Base-by-base conservation (phyloP, 345 rosid genomes). In the Barbarea vulgaris region DNA sequence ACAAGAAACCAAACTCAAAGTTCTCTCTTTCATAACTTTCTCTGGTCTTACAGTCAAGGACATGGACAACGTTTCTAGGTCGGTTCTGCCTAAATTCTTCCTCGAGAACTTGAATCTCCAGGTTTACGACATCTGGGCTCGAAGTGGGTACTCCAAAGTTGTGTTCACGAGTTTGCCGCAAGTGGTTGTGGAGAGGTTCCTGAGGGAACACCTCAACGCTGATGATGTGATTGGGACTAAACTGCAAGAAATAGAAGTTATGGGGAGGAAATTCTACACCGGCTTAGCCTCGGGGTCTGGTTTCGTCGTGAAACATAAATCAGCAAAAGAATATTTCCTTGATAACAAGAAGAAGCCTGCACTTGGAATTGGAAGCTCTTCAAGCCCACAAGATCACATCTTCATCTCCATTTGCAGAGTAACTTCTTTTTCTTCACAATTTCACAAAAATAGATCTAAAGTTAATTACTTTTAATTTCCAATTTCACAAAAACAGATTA, bases 21-120 rank as follows among this genome's bases (percentile, higher is more conserved):
- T 82, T 34, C 83, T 92, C 87, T 83, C 87, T 46, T 90, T 95
- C 48, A 78, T 95, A 9, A 79, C 97, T 46, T 92, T 95, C 70
- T 89, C 83, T 74, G 93, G 97, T 83, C 85, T 95, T 54, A 87
- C 74, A 56, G 68, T 56, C 21, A 85, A 74, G 76, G 84, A 87
- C 66, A 77, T 86, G 73, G 90, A 92, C 30, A 78, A 60, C 21
- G 91, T 88, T 47, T 76, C 88, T 19, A 85, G 91, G 63, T 93
- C 99, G 50, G 97, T 95, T 70, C 59, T 95, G 72, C 97, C 99
- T 0, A 95, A 95, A 83, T 95, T 91, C 83, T 92, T 84, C 70
- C 91, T 95, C 0, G 99, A 95, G 70, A 88, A 87, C 67, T 87
- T 95, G 71, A 83, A 86, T 64, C 73, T 73, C 27, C 85, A 75